Percentiles rank a stretch among this genome's conserved stretches.
Conservation (phyloP, 2,329 filamentous ascomycete genomes). For the Eutypella sp. region DNA sequence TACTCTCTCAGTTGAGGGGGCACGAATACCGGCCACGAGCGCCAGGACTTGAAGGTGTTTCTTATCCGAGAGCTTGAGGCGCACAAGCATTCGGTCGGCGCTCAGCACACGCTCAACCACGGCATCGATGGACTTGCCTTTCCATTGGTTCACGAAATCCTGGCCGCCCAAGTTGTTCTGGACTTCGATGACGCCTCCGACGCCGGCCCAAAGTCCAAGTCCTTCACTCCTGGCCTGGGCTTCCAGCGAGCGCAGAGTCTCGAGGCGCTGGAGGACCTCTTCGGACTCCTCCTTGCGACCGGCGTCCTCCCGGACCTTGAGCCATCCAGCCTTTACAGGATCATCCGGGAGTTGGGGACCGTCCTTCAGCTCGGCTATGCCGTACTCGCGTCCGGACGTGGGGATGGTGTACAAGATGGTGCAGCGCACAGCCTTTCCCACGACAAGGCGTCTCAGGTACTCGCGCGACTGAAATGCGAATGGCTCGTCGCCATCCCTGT, state of each 20-base stretch:
- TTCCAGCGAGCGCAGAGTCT: conserved; percentile 74
- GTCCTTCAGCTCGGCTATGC: conserved; percentile 69
- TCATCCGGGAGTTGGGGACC: conserved; percentile 76
- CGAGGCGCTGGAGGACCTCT: conserved; percentile 64
- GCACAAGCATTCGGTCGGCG: conserved; percentile 82
- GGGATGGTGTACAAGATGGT: conserved; percentile 83
- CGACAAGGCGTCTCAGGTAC: conserved; percentile 74
- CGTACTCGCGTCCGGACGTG: conserved; percentile 81
- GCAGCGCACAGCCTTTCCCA: conserved; percentile 86
- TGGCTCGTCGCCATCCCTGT: conserved; percentile 84
- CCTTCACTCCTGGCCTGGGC: conserved; percentile 69
- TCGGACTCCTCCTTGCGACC: conserved; percentile 86
- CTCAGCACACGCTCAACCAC: conserved; percentile 88
- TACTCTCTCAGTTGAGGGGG: conserved; percentile 82
- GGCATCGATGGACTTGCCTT: conserved; percentile 77
- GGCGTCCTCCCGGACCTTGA: conserved; percentile 90
- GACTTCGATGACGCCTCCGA: conserved; percentile 64
- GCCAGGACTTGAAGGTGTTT: conserved; percentile 88
- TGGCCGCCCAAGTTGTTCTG: conserved; percentile 76
- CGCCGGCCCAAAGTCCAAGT: conserved; percentile 75
- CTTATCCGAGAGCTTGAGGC: conserved; percentile 72
- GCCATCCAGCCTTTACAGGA: conserved; percentile 82
- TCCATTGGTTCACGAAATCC: conserved; percentile 76
- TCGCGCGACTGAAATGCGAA: conserved; percentile 94
- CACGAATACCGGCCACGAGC: conserved; percentile 81